Percentiles rank a stretch among this genome's conserved stretches.
These are phyloP conservation scores for Periconia digitata DNA, from an alignment of 2,329 filamentous ascomycete species.

Conservation along the genomic window DNA sequence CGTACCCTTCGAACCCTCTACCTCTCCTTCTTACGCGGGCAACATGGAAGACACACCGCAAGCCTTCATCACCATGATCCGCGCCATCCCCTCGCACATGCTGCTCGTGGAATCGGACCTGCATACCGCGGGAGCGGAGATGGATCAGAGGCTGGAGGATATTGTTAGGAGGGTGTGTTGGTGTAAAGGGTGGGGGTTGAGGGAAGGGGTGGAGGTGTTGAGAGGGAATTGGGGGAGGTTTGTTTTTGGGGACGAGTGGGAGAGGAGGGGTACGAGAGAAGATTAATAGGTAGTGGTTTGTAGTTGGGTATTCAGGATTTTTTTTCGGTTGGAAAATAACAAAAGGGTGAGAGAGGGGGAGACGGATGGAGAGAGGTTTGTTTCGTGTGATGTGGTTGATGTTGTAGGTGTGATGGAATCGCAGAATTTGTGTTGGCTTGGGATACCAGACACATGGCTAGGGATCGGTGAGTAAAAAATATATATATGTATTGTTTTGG, in stretches of 20 bases:
- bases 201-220: constrained; percentile 68
- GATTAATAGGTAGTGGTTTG: too few species aligned
- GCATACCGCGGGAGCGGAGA: constrained; percentile 75
- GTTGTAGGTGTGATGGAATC: too few species aligned
- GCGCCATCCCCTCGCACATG: constrained; percentile 72
- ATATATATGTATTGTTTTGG: too few species aligned
- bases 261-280: not conserved
- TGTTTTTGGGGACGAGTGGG: constrained; percentile 58
- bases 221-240: constrained; percentile 78
- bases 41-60: constrained; percentile 44
- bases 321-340: too few species aligned
- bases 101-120: constrained; percentile 90
- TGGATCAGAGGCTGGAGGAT: constrained; percentile 77
- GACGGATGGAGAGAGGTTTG: too few species aligned
- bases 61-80: constrained; percentile 68
- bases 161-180: constrained; percentile 75
- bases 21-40: too few species aligned
- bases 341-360: too few species aligned
- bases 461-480: too few species aligned
- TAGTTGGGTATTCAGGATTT: too few species aligned
- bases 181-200: constrained; percentile 75
- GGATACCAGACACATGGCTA: too few species aligned
- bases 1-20: constrained; percentile 30
- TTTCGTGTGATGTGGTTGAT: too few species aligned
- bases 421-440: too few species aligned